Base-by-base conservation (phyloP, 2,329 filamentous ascomycete genomes). In the Hymenoscyphus fructigenus region DNA sequence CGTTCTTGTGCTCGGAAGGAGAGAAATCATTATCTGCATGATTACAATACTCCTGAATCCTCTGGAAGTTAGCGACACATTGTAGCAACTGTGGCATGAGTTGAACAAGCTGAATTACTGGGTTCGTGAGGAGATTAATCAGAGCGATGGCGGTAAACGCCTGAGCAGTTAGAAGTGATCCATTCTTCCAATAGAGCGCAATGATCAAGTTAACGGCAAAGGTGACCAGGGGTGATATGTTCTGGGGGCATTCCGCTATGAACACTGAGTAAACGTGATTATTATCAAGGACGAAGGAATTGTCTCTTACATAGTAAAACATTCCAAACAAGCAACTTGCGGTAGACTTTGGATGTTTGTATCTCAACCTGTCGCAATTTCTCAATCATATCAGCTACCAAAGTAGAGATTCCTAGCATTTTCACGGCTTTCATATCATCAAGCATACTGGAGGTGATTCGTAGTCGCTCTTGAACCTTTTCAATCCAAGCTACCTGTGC, bases 331-430 rank as follows among this genome's bases (percentile, higher is more conserved):
- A 55, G 34, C 15, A 58, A 50, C 23, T 47, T 32, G 32, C 59
- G 59, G 29, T 34, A 61, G 7, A 7, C 41, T 6, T 26, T 28
- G 6, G 59, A 61, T 26, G 41, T 38, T 62, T 65, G n/a, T 56
- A 63, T 34, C 32, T 59, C 55, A 20, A 64, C 50, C 47, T 67
- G 59, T 17, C 79, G 70, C 0, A 78, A 62, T 14, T 72, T 58
- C n/a, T 77, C 76, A 1, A 81, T 64, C 10, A 71, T 67, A 1
- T 61, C 47, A 3, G 70, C 67, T 32, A 79, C 71, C n/a, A 70
- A 75, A 36, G 75, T 70, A 0, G 71, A 74, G 2, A 80, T 66
- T 12, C 71, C 71, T 15, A 69, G 61, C 66, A 72, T 69, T 61
- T 73, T 72, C 44, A 73, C 66, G 7, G 66, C 71, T 61, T 72